phyloP scores from a whole-genome alignment of 495 filamentous ascomycete genomes.

The Annulohypoxylon bovei region DNA sequence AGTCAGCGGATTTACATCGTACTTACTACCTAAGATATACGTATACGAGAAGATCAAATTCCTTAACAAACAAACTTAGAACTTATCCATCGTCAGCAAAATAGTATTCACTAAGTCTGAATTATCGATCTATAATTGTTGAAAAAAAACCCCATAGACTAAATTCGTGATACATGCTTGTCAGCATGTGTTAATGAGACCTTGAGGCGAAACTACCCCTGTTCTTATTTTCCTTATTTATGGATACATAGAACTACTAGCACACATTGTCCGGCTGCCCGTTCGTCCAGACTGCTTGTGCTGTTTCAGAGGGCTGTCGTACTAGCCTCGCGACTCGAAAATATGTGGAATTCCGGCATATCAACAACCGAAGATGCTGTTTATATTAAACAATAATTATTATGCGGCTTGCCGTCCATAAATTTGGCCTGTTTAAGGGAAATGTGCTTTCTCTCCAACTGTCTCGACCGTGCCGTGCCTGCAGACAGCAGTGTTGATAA shows the following conservation, averaged over 20 bases:
- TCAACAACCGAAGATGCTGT: background rate
- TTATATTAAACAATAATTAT: background rate
- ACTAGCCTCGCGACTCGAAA: conserved; percentile 4
- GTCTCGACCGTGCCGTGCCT: background rate
- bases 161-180: background rate
- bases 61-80: background rate
- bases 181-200: conserved; percentile 8
- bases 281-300: conserved; percentile 5
- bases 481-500: background rate
- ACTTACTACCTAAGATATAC: background rate
- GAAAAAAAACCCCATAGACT: background rate
- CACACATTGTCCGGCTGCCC: background rate
- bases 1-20: conserved; percentile 3
- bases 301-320: conserved; percentile 21
- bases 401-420: background rate
- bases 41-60: background rate
- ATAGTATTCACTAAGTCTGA: too few relatives aligned
- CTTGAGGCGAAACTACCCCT: conserved; percentile 22
- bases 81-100: background rate
- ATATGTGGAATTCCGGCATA: conserved; percentile 20
- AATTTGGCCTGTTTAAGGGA: background rate
- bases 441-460: background rate
- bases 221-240: conserved; percentile 15
- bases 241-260: conserved; percentile 1
- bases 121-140: background rate